Evolutionary conservation across 495 filamentous ascomycete species (phyloP), one percentile per base, ranked within the genome.

Genomic region (Hypoxylon intermedium): DNA sequence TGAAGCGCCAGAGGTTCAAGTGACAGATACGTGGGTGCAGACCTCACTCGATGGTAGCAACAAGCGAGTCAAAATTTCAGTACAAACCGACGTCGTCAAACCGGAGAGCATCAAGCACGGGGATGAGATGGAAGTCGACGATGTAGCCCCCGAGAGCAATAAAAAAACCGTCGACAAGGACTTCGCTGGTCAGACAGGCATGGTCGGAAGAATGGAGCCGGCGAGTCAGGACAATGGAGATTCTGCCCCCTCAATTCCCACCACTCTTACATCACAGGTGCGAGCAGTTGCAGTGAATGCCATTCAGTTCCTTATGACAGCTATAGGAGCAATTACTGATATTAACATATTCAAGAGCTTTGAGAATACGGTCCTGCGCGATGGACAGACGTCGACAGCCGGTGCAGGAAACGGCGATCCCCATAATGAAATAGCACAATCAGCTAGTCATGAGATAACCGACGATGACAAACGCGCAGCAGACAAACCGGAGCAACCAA

Each of bases 51-150:
- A 77, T 55, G 70, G 72, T 31, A 72, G 66, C 49, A 74, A 63
- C 37, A 79, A 79, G 63, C 76, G 77, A 42, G 63, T 76, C 64
- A 79, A 74, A 57, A 52, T 79, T 60, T 64, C 72, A 58, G 66
- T 54, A 28, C 74, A 76, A 19, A 37, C 44, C 26, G 38, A 67
- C 20, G 41, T 42, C 23, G 60, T 43, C 53, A 66, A 63, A 26
- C 31, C 48, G 24, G 49, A 63, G 24, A 48, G 21, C 19, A 47
- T 58, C 36, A 52, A 52, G 3, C 51, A 30, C 11, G 51, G 18
- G 20, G 47, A 48, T 42, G 49, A 61, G 26, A 45, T 60, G 45
- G 54, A 56, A 45, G 41, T 49, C 12, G 55, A 49, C 31, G 55
- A 33, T 19, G 24, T 6, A 5, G 23, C 31, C 38, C 11, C 28